Percentiles rank a stretch among this genome's conserved stretches.
These are phyloP conservation scores for Psilocybe cyanescens DNA, from an alignment of 768 basidiomycete species.

Conservation along the genomic window DNA sequence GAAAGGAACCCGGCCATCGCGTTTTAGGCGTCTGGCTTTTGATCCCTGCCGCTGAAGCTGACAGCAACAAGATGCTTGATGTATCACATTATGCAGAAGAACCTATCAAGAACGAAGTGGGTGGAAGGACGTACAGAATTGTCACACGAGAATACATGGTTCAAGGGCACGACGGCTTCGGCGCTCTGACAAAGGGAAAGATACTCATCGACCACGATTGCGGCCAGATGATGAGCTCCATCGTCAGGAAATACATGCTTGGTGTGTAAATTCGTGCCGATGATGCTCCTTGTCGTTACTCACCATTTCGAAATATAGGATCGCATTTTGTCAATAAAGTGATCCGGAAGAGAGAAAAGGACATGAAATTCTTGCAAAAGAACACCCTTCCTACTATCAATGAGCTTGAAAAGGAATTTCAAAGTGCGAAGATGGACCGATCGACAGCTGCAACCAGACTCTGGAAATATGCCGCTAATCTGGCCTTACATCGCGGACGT, in stretches of 20 bases:
- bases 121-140: constrained; percentile 70
- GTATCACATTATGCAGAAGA: constrained; percentile 48
- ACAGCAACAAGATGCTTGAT: constrained; percentile 21
- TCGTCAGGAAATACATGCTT: constrained; percentile 84
- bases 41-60: constrained; percentile 35
- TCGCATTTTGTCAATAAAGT: constrained; percentile 75
- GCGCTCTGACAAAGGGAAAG: constrained; percentile 61
- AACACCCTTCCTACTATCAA: constrained; percentile 37
- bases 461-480: constrained; percentile 51
- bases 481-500: constrained; percentile 47
- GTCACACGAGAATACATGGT: constrained; percentile 91
- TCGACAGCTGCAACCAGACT: constrained; percentile 31
- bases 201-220: constrained; percentile 84
- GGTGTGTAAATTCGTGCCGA: constrained; percentile 45
- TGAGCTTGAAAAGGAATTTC: constrained; percentile 13
- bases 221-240: constrained; percentile 75
- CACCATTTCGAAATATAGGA: constrained; percentile 42
- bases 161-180: constrained; percentile 83
- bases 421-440: background rate
- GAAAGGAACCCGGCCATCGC: constrained; percentile 67
- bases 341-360: constrained; percentile 38
- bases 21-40: constrained; percentile 74
- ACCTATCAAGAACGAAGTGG: constrained; percentile 53
- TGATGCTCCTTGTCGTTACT: background rate
- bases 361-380: constrained; percentile 38